A percentile compares a stretch with the other conserved stretches of the same genome.
Evolutionary conservation across 129 eudicot species (phyloP).

Genomic region (Daucus carota): DH1_v3.0 NC_030386.2:4119501-4120000

Average conservation of each 20-base stretch:
- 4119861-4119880: slow-evolving; percentile 93
- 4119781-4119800: slow-evolving; percentile 87
- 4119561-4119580: slow-evolving; percentile 89
- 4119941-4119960: slow-evolving; percentile 46
- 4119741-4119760: slow-evolving; percentile 81
- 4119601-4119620: slow-evolving; percentile 94
- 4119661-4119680: slow-evolving; percentile 77
- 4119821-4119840: slow-evolving; percentile 78
- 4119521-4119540: not conserved
- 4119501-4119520: not conserved
- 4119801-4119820: slow-evolving; percentile 87
- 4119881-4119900: slow-evolving; percentile 74
- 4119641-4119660: slow-evolving; percentile 57
- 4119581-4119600: slow-evolving; percentile 85
- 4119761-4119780: slow-evolving; percentile 66
- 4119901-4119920: slow-evolving; percentile 98
- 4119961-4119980: not conserved
- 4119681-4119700: slow-evolving; percentile 75
- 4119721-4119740: slow-evolving; percentile 73
- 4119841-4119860: slow-evolving; percentile 72
- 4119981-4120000: no score
- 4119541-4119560: not conserved
- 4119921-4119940: slow-evolving; percentile 61
- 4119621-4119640: slow-evolving; percentile 74
- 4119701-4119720: slow-evolving; percentile 94